Percentiles rank a stretch among this genome's conserved stretches.
Evolutionary conservation across 1,284 basidiomycete genomes (phyloP).

Genomic region (Earliella scabrosa): DNA sequence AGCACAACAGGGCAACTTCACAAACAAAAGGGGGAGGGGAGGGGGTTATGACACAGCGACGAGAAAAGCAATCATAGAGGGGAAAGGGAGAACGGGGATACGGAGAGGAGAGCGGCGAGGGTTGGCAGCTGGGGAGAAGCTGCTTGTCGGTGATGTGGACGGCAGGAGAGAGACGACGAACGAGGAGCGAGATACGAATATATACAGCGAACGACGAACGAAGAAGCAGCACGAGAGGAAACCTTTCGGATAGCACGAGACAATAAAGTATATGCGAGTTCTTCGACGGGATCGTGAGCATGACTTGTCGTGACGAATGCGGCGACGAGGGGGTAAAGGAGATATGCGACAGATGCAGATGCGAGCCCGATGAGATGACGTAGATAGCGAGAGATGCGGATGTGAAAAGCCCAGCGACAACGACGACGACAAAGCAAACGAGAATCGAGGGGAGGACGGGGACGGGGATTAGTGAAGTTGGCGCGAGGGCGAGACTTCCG

Average conservation of each 20-base stretch:
- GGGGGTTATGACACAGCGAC: background rate
- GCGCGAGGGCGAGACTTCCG: background rate
- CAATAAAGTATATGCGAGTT: slow-evolving; percentile 18
- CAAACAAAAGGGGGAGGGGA: background rate
- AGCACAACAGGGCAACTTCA: background rate
- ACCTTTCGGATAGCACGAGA: slow-evolving; percentile 6
- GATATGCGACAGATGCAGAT: slow-evolving; percentile 13
- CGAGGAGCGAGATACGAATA: background rate
- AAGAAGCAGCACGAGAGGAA: background rate
- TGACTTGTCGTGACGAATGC: slow-evolving; percentile 20
- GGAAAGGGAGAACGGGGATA: background rate
- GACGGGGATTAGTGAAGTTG: background rate
- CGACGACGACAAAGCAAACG: slow-evolving; percentile 9
- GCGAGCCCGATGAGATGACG: slow-evolving; percentile 2
- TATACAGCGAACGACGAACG: slow-evolving; percentile 16
- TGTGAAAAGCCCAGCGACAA: slow-evolving; percentile 11
- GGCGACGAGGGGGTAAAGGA: slow-evolving; percentile 4
- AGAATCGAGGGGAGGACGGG: background rate
- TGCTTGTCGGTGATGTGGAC: background rate
- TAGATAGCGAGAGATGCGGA: slow-evolving; percentile 10
- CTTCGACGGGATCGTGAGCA: slow-evolving; percentile 8
- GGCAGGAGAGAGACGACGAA: background rate
- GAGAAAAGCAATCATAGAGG: background rate
- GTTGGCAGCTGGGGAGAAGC: background rate
- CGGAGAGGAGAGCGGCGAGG: background rate